Conservation (phyloP, 768 basidiomycete species). For the Pulveroboletus sp. region DNA sequence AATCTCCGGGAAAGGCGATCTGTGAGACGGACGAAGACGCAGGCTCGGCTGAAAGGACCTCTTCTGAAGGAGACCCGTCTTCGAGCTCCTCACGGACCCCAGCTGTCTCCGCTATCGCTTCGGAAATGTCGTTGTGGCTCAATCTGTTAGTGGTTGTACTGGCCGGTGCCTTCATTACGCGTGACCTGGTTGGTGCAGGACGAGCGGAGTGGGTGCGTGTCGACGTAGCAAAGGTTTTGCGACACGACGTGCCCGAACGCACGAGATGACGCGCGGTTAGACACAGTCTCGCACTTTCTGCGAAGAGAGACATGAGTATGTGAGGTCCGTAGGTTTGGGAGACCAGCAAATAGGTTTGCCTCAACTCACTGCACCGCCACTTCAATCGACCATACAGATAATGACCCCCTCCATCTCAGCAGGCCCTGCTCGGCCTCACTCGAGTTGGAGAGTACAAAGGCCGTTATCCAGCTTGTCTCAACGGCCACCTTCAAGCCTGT, state of each 20-base stretch:
- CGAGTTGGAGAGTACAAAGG: conserved; percentile 19
- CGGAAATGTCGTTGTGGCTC: conserved; percentile 17
- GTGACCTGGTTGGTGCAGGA: conserved; percentile 16
- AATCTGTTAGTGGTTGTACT: conserved; percentile 29
- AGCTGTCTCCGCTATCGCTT: conserved; percentile 17
- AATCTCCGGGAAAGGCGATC: conserved; percentile 27
- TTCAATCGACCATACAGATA: background rate
- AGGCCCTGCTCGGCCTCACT: conserved; percentile 17
- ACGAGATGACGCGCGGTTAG: conserved; percentile 8
- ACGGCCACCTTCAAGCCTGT: conserved; percentile 45
- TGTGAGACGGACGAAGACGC: conserved; percentile 12
- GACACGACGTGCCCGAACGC: background rate
- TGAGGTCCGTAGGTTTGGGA: too few species aligned
- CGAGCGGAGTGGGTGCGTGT: conserved; percentile 26
- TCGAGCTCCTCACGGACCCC: conserved; percentile 11
- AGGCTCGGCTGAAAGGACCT: conserved; percentile 7
- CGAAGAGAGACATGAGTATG: conserved; percentile 17
- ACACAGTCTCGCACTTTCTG: conserved; percentile 6
- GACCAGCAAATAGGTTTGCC: too few species aligned
- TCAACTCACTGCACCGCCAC: conserved; percentile 6
- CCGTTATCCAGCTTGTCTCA: conserved; percentile 37
- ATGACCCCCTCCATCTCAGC: conserved; percentile 23
- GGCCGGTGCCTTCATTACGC: conserved; percentile 25
- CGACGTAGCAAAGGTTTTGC: conserved; percentile 18
- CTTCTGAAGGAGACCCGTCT: conserved; percentile 16